Base-by-base conservation (phyloP, 2,329 filamentous ascomycete genomes). In the Lasiodiplodia hormozganensis region DNA sequence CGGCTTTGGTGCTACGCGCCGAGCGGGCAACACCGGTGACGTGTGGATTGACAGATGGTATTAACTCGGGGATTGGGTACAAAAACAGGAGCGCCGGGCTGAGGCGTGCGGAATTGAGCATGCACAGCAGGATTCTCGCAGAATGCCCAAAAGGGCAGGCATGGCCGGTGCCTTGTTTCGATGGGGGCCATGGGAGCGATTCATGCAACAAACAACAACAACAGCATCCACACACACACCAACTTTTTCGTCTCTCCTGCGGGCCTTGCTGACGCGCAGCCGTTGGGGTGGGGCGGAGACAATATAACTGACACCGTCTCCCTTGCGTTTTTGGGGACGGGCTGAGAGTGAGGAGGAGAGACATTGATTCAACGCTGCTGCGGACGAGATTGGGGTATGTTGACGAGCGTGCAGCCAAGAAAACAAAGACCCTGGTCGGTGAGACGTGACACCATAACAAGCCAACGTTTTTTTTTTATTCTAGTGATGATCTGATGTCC, bases 211-310 rank as follows among this genome's bases (percentile, higher is more conserved):
- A 7, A 51, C 18, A 31, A 31, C 23, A 28, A 38, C 16, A 18
- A 23, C 34, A 16, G 43, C 58, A 43, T 43, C 1, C 40, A 18
- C 40, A 8, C 43, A 28, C 28, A 28, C 5, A 28, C 28, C 28
- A 28, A 28, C 28, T 28, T 28, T 28, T 28, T 28, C 28, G 28
- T 6, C 28, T 28, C 28, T 28, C 18, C 18, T 18, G 43, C 31
- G 12, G 28, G 25, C 53, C 53, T 31, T 34, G 60, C 60, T 64
- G 60, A 64, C 47, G 51, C 47, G 60, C 60, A 64, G 60, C 60
- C 11, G 57, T 14, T 21, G 38, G 28, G 28, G 28, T 7, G 18
- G 31, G 16, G 14, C 53, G 16, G 5, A 28, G 16, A 25, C 60
- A 28, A 52, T 52, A 16, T 51, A 34, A 18, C 28, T 28, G 28